Conservation (phyloP, 192 early-diverging fungal species). For the Glomus cerebriforme region DNA sequence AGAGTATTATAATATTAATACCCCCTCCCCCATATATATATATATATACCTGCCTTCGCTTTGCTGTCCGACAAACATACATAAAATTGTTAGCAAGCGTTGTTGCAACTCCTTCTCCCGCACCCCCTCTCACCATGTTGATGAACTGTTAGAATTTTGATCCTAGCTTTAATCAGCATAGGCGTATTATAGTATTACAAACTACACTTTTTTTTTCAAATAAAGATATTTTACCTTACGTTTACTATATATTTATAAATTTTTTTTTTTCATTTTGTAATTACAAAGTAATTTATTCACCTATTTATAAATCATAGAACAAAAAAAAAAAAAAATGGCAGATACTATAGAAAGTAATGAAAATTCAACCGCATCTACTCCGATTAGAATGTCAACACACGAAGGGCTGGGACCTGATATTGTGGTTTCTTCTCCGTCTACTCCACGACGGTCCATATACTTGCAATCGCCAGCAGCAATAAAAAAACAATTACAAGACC, state of each 20-base stretch:
- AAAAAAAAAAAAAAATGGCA: neutral
- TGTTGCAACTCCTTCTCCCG: neutral
- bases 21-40: too few relatives aligned
- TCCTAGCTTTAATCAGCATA: neutral
- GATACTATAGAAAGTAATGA: neutral
- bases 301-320: neutral
- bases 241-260: too few relatives aligned
- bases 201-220: neutral
- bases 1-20: too few relatives aligned
- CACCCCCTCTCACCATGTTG: neutral
- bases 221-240: too few relatives aligned
- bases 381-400: neutral
- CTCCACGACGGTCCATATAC: constrained; percentile 16
- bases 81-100: too few relatives aligned
- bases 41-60: too few relatives aligned
- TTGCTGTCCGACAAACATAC: too few relatives aligned
- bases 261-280: too few relatives aligned
- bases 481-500: constrained; percentile 32
- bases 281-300: too few relatives aligned
- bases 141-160: neutral
- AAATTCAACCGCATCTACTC: neutral
- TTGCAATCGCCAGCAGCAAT: neutral
- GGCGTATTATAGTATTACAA: too few relatives aligned
- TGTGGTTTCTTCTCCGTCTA: constrained; percentile 1
- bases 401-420: neutral